Base-by-base conservation (phyloP, 1,139 yeast species). In the Scheffersomyces illinoinensis region DNA sequence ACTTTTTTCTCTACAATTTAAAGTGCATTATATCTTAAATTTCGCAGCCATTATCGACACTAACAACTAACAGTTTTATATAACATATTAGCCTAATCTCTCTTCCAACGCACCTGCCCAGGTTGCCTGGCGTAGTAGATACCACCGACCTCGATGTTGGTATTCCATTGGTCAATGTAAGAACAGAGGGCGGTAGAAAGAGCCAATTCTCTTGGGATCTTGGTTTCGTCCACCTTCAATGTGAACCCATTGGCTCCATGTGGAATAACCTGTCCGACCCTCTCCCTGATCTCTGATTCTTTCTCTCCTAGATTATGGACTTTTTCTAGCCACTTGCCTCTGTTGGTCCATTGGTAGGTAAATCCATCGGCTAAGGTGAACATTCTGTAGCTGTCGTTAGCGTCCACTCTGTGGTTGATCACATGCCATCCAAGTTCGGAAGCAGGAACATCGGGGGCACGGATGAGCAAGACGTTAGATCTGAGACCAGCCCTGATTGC, bases 161-260 rank as follows among this genome's bases (percentile, higher is more conserved):
- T 86, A 66, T 85, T 87, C 91, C 91, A 87, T 62, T 86, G 90
- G 66, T 87, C 91, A 59, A 87, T 81, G 68, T 76, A 82, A 53
- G 88, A 85, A 63, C 86, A 82, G 64, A 87, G 73, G 2, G 89
- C 90, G 5, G 88, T 82, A 48, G 86, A 75, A 46, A 87, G 68
- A 0, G 88, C 90, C 73, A 87, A 66, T 62, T 85, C 89, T 53
- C 81, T 71, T 10, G 85, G 78, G 51, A 86, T 81, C 66, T 85
- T 82, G 39, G 80, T 59, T 65, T 84, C 87, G 68, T 87, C 89
- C 39, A 86, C 75, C 58, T 71, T 72, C 53, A 87, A 69, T 21
- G 84, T 83, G 69, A 86, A 86, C 2, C 89, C 89, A 55, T 76
- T 74, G 39, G 66, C 68, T 20, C 85, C 86, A 54, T 84, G 81